Conservation (phyloP, 352 stramenopile genomes). For the Pythium monospermum region DNA sequence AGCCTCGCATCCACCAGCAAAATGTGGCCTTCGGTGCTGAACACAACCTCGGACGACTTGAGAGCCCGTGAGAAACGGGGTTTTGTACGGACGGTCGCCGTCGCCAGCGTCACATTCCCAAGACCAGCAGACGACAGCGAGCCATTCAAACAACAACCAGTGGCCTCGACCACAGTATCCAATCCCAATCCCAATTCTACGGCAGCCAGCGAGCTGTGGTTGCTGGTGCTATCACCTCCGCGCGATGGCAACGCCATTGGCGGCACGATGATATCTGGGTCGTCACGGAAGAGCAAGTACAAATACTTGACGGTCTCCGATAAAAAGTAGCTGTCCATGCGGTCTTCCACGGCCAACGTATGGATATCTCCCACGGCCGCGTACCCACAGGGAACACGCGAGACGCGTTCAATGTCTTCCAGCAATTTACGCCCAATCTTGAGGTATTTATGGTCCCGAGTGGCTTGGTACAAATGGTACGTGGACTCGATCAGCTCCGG, state of each 20-base stretch:
- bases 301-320: constrained; percentile 99
- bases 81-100: no score
- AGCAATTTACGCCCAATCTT: constrained; percentile 87
- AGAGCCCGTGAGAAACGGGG: constrained; percentile 32
- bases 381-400: constrained; percentile 89
- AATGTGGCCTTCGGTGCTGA: constrained; percentile 81
- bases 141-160: no score
- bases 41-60: constrained; percentile 68
- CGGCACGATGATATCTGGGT: constrained; percentile 68
- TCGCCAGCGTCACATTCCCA: neutral
- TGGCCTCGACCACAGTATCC: no score
- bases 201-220: neutral
- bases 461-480: constrained; percentile 94
- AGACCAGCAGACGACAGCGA: no score
- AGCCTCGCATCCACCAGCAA: constrained; percentile 57
- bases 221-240: constrained; percentile 1
- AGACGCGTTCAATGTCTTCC: constrained; percentile 84
- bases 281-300: constrained; percentile 97
- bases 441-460: constrained; percentile 83
- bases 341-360: constrained; percentile 88
- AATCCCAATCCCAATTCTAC: no score
- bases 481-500: constrained; percentile 97
- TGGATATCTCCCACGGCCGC: constrained; percentile 89
- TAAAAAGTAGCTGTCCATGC: constrained; percentile 99
- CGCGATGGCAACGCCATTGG: constrained; percentile 11